These are phyloP conservation scores for Xerocomus potaroensis DNA, from an alignment of 768 basidiomycete genomes.

Conservation along the genomic window DNA sequence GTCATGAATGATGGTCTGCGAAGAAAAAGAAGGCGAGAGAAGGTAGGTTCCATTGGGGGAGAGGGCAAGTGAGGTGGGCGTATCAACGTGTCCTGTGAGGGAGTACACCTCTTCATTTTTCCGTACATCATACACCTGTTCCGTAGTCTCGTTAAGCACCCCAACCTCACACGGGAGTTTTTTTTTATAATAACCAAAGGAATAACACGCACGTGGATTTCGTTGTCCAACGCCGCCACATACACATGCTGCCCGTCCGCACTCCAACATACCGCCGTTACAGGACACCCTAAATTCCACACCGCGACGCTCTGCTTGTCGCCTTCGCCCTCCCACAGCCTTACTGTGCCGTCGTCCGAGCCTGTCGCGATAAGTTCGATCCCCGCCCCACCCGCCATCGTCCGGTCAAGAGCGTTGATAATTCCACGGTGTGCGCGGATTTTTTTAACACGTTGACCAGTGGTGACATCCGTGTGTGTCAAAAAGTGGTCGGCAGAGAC, in stretches of 20 bases:
- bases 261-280: conserved; percentile 90
- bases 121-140: conserved; percentile 84
- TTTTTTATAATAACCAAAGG: no score
- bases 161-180: no score
- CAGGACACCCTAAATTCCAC: conserved; percentile 84
- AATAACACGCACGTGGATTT: conserved; percentile 73
- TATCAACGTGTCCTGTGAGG: conserved; percentile 84
- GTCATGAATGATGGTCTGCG: conserved; percentile 85
- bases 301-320: conserved; percentile 70
- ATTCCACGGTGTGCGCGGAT: conserved; percentile 89
- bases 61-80: conserved; percentile 87
- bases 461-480: conserved; percentile 69
- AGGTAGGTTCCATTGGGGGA: conserved; percentile 87
- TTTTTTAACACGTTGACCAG: conserved; percentile 76
- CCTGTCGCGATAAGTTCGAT: conserved; percentile 83
- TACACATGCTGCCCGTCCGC: conserved; percentile 87
- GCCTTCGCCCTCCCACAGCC: conserved; percentile 86
- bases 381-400: conserved; percentile 79
- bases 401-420: conserved; percentile 85
- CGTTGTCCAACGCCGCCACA: conserved; percentile 92
- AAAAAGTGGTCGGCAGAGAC: conserved; percentile 90
- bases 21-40: conserved; percentile 88
- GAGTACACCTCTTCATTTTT: conserved; percentile 78
- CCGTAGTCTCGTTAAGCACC: neutral
- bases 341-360: conserved; percentile 88